Evolutionary conservation across 306 rosid genomes (phyloP), one percentile per base, ranked within the genome.

Genomic region (Hippophae rhamnoides): DNA sequence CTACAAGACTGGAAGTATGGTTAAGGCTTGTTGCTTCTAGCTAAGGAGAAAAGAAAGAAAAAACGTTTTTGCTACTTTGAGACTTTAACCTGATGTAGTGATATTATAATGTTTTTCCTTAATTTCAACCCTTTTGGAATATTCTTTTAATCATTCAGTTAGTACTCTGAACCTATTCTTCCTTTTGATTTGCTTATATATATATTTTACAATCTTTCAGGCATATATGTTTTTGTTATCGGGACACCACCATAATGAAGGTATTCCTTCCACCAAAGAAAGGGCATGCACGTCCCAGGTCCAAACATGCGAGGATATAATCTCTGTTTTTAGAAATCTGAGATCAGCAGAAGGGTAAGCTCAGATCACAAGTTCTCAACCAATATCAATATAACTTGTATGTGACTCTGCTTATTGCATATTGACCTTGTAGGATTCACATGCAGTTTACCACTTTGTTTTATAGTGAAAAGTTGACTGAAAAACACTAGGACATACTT

Each of bases 291-390:
- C 58, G 59, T 72, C 71, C 25, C 84, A 77, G 51, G 57, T 64
- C 63, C 87, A 85, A 69, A 69, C 79, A 45, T 85, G 89, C 61
- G 47, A 72, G 61, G 58, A 59, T 63, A 57, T 90, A 12, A 71
- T 87, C 14, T 76, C 95, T 59, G 84, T 86, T 60, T 87, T 90
- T 70, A 70, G 66, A 66, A 72, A 74, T 75, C 64, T 90, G 72
- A 76, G 61, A 75, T 69, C 57, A 65, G 61, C 83, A 23, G 70
- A 87, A 58, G 63, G 70, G 98, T 90, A 87, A 82, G 94, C 47
- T 2, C 5, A 31, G 3, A 31, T 31, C 38, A 31, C 38, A 31
- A 31, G 23, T 18, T 60, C 63, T 43, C 50, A 61, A 43, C 62
- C 61, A 43, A 68, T 58, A 38, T 66, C 14, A 53, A 44, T 65